Evolutionary conservation across 495 filamentous ascomycete species (phyloP), one percentile per base, ranked within the genome.

Genomic region (Alectoria sarmentosa): DNA sequence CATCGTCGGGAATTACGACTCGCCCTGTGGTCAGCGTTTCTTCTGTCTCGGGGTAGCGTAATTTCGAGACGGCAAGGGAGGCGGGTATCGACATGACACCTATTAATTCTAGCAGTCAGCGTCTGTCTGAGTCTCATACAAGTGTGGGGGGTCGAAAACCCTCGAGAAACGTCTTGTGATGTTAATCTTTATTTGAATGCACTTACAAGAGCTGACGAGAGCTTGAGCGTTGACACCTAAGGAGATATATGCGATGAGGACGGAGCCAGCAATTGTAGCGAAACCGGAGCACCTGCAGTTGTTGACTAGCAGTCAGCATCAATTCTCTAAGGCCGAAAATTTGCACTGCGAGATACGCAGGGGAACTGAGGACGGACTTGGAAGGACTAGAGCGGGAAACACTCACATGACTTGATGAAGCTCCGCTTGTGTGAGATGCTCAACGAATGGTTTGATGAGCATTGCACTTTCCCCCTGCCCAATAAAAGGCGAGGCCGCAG

Each of bases 381-480:
- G 10, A 54, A 55, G 30, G 7, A n/a, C 1, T 21, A 34, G 7
- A 55, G 6, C 1, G 52, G 17, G 6, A n/a, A 55, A 32, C 1
- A 36, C 52, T 15, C 34, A 55, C 92, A 96, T 92, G 72, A 96
- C 77, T 73, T 96, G 92, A 74, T 96, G 92, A 36, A 96, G 73
- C 73, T 96, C 92, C 63, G 90, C 90, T 68, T 83, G 75, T 44
- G 92, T 96, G 64, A 95, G 79, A 73, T 94, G 84, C 9, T 87
- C 76, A 56, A 96, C 84, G 75, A 92, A 96, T 10, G 91, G 91
- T 44, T 85, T 85, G 77, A 96, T 91, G 59, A 96, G 77, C 88
- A 96, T 93, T 41, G 90, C 92, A 11, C 89, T 92, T 79, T 96
- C 92, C 67, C 92, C 92, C 77, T 94, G 91, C 38, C 92, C 92